Evolutionary conservation across 2,329 filamentous ascomycete species (phyloP), one percentile per base, ranked within the genome.

Genomic region (Chaetomiaceae sp.): DNA sequence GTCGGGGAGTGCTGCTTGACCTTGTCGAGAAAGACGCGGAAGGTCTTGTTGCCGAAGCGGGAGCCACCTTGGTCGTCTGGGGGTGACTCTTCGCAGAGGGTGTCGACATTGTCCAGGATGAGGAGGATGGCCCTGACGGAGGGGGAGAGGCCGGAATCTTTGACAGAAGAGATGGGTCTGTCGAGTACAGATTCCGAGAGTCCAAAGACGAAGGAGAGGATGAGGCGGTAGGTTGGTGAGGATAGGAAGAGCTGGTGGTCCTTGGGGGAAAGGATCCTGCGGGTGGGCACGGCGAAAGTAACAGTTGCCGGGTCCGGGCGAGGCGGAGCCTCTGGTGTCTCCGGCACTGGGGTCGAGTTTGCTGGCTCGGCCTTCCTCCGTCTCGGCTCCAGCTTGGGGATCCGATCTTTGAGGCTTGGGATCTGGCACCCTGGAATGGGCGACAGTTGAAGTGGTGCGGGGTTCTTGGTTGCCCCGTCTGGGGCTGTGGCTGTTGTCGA

Each of bases 21-120:
- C 37, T 79, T 77, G 62, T 88, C 86, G 46, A 96, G 76, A 59
- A 94, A 90, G 48, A 78, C 75, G 40, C 88, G 81, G 68, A 98
- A 98, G 2, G 86, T 81, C 56, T 89, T 90, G 68, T 98, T 98
- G 38, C 93, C 94, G 64, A 98, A 98, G 20, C 93, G 79, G 8
- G 89, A 95, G 37, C 89, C 89, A 24, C 81, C 84, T 38, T 90
- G 86, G 53, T 97, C 89, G 56, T 91, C 76, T 0, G 93, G 84
- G 1, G 93, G 93, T 42, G 84, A 83, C 42, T 75, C 69, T 12
- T 74, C 68, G 5, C 95, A 74, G 1, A 91, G 72, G 5, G 70
- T 65, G 43, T 88, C 81, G 8, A 86, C 79, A 44, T 83, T 75
- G 27, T 84, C 75, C 10, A 98, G 73, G 17, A 96, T 79, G 14